A percentile compares a stretch with the other conserved stretches of the same genome.
These are phyloP conservation scores for Cylindrodendrum hubeiense DNA, from an alignment of 2,329 filamentous ascomycete genomes.

Conservation along the genomic window DNA sequence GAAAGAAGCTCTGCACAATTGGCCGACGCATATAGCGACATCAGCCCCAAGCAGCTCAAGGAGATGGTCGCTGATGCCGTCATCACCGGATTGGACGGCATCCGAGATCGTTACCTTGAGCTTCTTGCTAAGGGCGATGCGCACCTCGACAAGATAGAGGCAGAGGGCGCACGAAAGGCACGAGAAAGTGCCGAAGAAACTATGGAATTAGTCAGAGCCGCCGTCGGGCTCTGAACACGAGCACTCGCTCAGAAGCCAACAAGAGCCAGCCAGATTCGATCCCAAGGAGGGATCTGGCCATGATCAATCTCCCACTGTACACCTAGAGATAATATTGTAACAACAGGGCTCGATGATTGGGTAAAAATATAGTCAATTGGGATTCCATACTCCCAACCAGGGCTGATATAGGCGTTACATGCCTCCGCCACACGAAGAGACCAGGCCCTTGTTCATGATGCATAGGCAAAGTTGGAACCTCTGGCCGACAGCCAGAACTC, in stretches of 20 bases:
- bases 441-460: constrained; percentile 55
- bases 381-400: not conserved
- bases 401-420: not conserved
- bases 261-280: not conserved
- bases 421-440: constrained; percentile 6
- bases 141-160: constrained; percentile 69
- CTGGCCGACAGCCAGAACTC: constrained; percentile 81
- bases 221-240: constrained; percentile 60
- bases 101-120: constrained; percentile 68
- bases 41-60: constrained; percentile 56
- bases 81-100: constrained; percentile 61
- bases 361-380: not conserved
- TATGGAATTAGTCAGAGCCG: constrained; percentile 65
- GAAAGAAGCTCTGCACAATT: constrained; percentile 55
- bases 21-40: constrained; percentile 52
- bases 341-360: not conserved
- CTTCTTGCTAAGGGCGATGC: constrained; percentile 61
- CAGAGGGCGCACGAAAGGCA: constrained; percentile 72
- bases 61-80: constrained; percentile 71
- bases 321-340: constrained; percentile 5
- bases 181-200: constrained; percentile 69
- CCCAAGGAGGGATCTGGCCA: not conserved
- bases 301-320: not conserved
- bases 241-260: constrained; percentile 7
- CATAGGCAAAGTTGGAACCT: constrained; percentile 71